Conservation (phyloP, 805 yeast species). For the Nakazawaea holstii region DNA sequence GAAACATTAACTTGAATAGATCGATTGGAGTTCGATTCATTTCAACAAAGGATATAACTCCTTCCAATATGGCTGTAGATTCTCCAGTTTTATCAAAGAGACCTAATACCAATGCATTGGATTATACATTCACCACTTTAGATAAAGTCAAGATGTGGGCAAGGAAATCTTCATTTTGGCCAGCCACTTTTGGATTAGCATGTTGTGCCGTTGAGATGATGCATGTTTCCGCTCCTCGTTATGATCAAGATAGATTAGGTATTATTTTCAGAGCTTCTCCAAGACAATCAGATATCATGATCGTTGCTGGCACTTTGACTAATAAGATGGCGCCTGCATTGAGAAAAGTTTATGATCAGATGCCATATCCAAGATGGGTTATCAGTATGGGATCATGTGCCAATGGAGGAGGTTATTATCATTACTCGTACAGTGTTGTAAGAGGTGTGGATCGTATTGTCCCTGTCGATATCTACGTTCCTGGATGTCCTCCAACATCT, state of each 20-base stretch:
- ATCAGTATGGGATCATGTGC: constrained; percentile 94
- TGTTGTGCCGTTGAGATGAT: constrained; percentile 95
- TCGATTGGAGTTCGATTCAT: constrained; percentile 8
- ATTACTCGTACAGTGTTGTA: constrained; percentile 82
- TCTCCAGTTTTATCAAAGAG: constrained; percentile 66
- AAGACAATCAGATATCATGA: constrained; percentile 87
- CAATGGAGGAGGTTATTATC: constrained; percentile 91
- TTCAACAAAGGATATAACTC: constrained; percentile 30
- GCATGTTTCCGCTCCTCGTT: constrained; percentile 88
- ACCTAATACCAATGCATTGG: constrained; percentile 56
- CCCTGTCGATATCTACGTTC: constrained; percentile 87
- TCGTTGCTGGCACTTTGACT: constrained; percentile 88
- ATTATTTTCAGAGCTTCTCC: constrained; percentile 93
- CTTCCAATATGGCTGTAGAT: constrained; percentile 55
- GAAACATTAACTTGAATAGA: not conserved
- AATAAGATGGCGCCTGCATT: constrained; percentile 92
- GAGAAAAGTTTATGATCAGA: constrained; percentile 89
- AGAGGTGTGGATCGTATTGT: constrained; percentile 86
- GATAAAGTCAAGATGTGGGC: constrained; percentile 89
- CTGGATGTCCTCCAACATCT: constrained; percentile 90
- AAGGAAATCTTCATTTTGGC: constrained; percentile 89
- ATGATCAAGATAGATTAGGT: constrained; percentile 89
- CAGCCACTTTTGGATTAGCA: constrained; percentile 86
- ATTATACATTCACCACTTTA: constrained; percentile 75
- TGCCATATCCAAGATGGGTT: constrained; percentile 95